Percentiles rank a stretch among this genome's conserved stretches.
These are phyloP conservation scores for Solanum pennellii DNA, from an alignment of 257 asterid genomes.

Conservation along the genomic window DNA sequence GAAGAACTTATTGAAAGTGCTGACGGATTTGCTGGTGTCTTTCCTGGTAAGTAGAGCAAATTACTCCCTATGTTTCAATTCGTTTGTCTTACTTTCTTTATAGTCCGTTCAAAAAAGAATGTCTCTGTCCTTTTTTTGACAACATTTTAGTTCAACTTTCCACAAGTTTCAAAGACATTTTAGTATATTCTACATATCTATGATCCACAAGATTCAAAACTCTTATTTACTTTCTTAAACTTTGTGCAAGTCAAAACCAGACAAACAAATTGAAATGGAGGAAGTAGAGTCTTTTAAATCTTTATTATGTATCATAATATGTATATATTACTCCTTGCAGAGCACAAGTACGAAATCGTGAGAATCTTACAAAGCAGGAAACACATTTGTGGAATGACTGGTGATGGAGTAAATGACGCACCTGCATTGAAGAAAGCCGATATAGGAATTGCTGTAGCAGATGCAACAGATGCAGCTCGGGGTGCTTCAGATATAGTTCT, in stretches of 20 bases:
- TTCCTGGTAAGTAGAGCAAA: conserved; percentile 29
- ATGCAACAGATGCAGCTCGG: conserved; percentile 63
- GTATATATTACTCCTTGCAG: conserved; percentile 12
- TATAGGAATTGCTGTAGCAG: conserved; percentile 63
- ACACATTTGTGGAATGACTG: conserved; percentile 68
- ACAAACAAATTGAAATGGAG: fast-evolving
- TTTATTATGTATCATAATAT: neutral
- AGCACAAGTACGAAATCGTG: conserved; percentile 63
- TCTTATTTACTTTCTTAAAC: neutral
- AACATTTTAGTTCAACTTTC: neutral
- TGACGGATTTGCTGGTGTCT: conserved; percentile 62
- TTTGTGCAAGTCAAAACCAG: neutral
- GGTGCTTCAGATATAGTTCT: conserved; percentile 61
- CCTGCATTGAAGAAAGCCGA: conserved; percentile 61
- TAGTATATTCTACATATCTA: neutral
- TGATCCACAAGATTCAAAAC: neutral
- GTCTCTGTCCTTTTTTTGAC: neutral
- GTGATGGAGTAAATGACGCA: conserved; percentile 67
- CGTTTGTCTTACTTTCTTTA: neutral
- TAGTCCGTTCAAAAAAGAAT: neutral
- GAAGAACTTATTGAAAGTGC: conserved; percentile 63
- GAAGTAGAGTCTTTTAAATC: neutral
- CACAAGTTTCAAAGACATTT: neutral
- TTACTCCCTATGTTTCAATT: neutral
- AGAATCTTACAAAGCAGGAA: conserved; percentile 39